Conservation (phyloP, 2,329 filamentous ascomycete genomes). For the Karstenula rhodostoma region DNA sequence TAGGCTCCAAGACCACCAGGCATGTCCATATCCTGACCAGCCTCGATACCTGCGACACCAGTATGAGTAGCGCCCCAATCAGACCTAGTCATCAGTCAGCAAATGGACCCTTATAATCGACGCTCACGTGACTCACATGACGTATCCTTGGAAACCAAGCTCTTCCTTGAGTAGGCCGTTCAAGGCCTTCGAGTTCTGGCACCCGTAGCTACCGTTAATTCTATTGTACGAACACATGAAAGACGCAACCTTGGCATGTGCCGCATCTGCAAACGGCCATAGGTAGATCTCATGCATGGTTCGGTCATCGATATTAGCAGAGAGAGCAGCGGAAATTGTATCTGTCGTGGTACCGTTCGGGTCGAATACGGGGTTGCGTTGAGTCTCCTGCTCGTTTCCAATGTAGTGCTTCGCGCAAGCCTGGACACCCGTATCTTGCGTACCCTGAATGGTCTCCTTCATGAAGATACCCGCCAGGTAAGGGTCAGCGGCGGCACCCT, state of each 20-base stretch:
- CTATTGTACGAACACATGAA: constrained; percentile 66
- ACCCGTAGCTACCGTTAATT: constrained; percentile 43
- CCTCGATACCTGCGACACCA: constrained; percentile 54
- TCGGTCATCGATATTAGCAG: constrained; percentile 68
- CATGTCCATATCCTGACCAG: constrained; percentile 60
- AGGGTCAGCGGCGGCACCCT: constrained; percentile 53
- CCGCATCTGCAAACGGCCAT: constrained; percentile 65
- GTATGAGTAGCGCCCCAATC: constrained; percentile 57
- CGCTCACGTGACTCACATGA: constrained; percentile 60
- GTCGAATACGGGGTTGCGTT: constrained; percentile 37
- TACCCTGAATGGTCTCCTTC: constrained; percentile 47
- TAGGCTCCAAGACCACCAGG: constrained; percentile 47
- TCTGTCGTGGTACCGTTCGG: constrained; percentile 40
- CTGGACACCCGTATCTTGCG: constrained; percentile 53
- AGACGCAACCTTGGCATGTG: constrained; percentile 64
- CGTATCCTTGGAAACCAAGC: constrained; percentile 59
- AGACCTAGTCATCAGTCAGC: constrained; percentile 44
- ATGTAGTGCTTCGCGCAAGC: constrained; percentile 62
- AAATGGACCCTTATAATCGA: constrained; percentile 24
- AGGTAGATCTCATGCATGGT: constrained; percentile 64
- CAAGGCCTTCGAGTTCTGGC: constrained; percentile 49
- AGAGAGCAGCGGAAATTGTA: constrained; percentile 62
- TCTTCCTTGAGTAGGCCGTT: constrained; percentile 62
- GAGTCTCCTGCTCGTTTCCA: constrained; percentile 67
- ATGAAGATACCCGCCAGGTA: constrained; percentile 52